Base-by-base conservation (phyloP, 345 rosid species). In the Eucalyptus paniculata region DNA sequence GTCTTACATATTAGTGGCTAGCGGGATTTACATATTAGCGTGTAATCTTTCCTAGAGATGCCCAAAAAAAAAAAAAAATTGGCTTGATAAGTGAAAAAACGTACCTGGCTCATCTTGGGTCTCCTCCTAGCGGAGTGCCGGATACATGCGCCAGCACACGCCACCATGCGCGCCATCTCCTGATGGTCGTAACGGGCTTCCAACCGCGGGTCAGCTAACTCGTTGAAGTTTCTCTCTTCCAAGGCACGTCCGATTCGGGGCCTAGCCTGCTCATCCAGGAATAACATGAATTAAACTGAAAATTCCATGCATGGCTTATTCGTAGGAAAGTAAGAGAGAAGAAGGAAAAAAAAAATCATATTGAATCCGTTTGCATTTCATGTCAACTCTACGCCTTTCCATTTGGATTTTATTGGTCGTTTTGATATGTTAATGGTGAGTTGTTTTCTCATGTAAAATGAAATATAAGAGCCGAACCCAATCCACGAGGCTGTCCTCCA, bases 61-160 rank as follows among this genome's bases (percentile, higher is more conserved):
- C 72, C 34, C 26, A 2, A 2, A 28, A 6, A 12, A 62, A 60
- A 12, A 26, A 3, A 26, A 10, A 26, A 28, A 1, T 15, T 15
- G 5, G 40, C 17, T 65, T 2, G 37, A n/a, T n/a, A n/a, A n/a
- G 19, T 11, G 18, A 65, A 77, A 40, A 40, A 15, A 21, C 1
- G 47, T 40, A 97, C 98, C 95, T 95, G 99, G 94, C 99, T 95
- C 98, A 97, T 95, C 89, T 94, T 97, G 9, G 99, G 98, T 30
- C 99, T 90, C 89, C 95, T 93, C 88, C 94, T 92, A 12, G 97
- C 96, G 24, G 97, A 96, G 88, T 97, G 98, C 82, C 98, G 93
- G 42, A 97, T 89, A 18, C 94, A 92, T 34, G 96, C 96, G 28
- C 92, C 96, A 12, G 99, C 99, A 86, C 96, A 97, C 3, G 97